Base-by-base conservation (phyloP, 768 basidiomycete genomes). In the Boletus sp. region DNA sequence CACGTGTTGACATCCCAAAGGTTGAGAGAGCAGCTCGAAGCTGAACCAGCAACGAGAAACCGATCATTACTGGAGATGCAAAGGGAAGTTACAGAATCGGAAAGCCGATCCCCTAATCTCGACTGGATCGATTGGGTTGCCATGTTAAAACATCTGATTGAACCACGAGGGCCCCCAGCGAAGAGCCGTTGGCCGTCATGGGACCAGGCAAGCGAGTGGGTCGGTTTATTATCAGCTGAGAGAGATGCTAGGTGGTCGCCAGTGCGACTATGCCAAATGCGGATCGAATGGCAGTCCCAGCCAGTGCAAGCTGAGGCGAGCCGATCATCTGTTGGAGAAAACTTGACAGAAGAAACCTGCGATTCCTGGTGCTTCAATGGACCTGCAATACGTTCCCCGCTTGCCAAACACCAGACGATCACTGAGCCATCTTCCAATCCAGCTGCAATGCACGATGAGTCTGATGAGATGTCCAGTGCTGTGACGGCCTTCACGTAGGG, bases 21-120 rank as follows among this genome's bases (percentile, higher is more conserved):
- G 47, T 30, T 40, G 29, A 63, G n/a, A 6, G 55, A 46, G 10
- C 53, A 36, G 5, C 40, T 40, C 9, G 54, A 50, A 7, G 42
- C 32, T 29, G 60, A 61, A 18, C 33, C 39, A 42, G 59, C 47
- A 15, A 60, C 39, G 36, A 60, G 59, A 29, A 57, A 57, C 4
- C 17, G 52, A 24, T 35, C 48, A 17, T 45, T 47, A 7, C 36
- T 39, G 12, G 61, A 56, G 12, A 59, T 20, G 29, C 15, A 39
- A 28, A 59, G 57, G 11, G 54, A 53, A 6, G 54, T 59, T 17
- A 59, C 44, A 15, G 33, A 47, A 46, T 59, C 57, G 14, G 37
- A 30, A 40, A n/a, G 35, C 2, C 36, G 44, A 37, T 35, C 24
- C 5, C 20, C 42, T 10, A 46, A 14, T 20, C 18, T 37, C 4